Evolutionary conservation across 805 yeast species (phyloP), one percentile per base, ranked within the genome.

Genomic region (Metschnikowia matae): DNA sequence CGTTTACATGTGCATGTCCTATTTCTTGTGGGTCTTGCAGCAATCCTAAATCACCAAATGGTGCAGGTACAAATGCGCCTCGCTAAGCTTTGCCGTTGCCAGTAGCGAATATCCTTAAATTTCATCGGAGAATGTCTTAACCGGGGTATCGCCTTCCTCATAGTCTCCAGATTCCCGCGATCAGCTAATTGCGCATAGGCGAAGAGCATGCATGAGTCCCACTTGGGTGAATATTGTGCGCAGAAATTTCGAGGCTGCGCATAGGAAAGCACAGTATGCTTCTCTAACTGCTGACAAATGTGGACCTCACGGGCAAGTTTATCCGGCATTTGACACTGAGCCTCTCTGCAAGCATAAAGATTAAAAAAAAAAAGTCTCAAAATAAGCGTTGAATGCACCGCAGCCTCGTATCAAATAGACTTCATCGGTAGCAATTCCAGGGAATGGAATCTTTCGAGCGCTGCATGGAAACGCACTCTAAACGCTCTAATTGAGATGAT

Each of bases 181-280:
- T 17, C 32, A 44, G 46, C 38, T 40, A 34, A 44, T 35, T 15
- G 13, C 32, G 35, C 40, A 44, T 34, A 43, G 7, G 23, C 46
- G 46, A 44, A 44, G n/a, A 15, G 21, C 33, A 44, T 35, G 32
- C 46, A 35, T 15, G 21, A 23, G 14, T 17, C 20, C 37, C 10
- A 34, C 18, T n/a, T 14, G 20, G 31, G 31, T 33, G 45, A n/a
- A 20, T 13, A 20, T 33, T 40, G 31, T 21, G 45, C 23, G 45
- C 45, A 42, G 31, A 18, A 33, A n/a, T 21, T 6, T 20, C 11
- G 45, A 20, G 7, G 31, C 6, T 34, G 29, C 31, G 20, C 37
- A n/a, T 42, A 34, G 5, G 31, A 29, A 42, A 42, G 33, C 23
- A 29, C 21, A 15, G 15, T 3, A 40, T 40, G 43, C 21, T 40